Conservation (phyloP, 225 moss, liverwort and hornwort species). For the Thuidium tamariscinum region DNA sequence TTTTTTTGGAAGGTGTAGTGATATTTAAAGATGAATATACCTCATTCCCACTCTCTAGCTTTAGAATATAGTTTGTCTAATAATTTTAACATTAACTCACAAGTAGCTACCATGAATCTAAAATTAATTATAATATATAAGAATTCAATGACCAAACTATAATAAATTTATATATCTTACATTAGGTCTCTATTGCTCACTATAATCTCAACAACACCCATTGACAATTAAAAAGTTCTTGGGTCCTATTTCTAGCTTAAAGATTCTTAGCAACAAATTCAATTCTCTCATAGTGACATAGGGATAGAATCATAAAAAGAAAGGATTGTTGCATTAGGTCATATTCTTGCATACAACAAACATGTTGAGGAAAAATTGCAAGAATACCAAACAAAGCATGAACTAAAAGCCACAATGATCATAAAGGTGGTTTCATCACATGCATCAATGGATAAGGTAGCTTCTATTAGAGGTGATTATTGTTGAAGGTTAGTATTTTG, state of each 20-base stretch:
- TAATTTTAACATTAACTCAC: background rate
- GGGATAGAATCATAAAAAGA: background rate
- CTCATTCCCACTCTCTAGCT: background rate
- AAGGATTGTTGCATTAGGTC: background rate
- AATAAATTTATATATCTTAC: background rate
- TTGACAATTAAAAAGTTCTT: background rate
- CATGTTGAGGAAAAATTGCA: background rate
- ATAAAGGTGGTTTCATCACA: background rate
- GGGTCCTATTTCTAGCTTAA: fast-evolving
- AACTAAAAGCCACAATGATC: background rate
- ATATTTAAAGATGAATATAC: too few relatives aligned
- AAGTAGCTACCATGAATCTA: fast-evolving
- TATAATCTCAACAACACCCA: fast-evolving
- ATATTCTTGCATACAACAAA: fast-evolving
- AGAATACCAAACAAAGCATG: background rate
- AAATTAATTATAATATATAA: background rate
- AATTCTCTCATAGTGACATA: background rate
- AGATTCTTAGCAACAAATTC: background rate
- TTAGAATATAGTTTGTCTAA: background rate
- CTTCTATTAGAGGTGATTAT: background rate
- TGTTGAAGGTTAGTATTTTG: too few relatives aligned
- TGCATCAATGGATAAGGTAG: background rate
- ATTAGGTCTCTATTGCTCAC: fast-evolving
- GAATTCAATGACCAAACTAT: fast-evolving
- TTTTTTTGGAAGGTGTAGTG: too few relatives aligned